phyloP scores from a whole-genome alignment of 306 rosid genomes.

The Gastrolobium bilobum region DNA sequence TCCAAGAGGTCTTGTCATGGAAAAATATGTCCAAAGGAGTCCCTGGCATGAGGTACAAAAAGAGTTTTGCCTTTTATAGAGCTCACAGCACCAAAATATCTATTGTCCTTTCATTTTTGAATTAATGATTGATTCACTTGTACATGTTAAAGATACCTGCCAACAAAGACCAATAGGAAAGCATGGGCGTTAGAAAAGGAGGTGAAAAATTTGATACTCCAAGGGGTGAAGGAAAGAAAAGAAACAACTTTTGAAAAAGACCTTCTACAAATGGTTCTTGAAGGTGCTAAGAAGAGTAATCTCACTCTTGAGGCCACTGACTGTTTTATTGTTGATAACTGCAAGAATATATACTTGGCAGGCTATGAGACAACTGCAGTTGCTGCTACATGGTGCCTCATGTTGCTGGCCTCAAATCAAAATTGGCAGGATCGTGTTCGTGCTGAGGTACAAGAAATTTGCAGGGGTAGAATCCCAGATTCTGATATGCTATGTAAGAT shows the following conservation, averaged over 20 bases:
- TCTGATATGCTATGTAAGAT: conserved; percentile 56
- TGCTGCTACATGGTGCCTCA: conserved; percentile 57
- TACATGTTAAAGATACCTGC: conserved; percentile 47
- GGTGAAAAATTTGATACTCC: conserved; percentile 49
- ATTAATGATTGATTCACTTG: background rate
- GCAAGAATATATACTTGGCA: conserved; percentile 38
- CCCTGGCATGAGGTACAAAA: conserved; percentile 49
- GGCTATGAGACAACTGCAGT: conserved; percentile 52
- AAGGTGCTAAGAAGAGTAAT: conserved; percentile 50
- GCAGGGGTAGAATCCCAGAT: conserved; percentile 46
- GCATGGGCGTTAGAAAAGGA: conserved; percentile 64
- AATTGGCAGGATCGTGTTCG: conserved; percentile 62
- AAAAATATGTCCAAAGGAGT: conserved; percentile 3
- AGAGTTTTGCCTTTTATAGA: background rate
- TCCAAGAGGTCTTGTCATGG: conserved; percentile 31
- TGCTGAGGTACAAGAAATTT: conserved; percentile 48
- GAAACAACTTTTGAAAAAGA: conserved; percentile 36
- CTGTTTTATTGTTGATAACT: conserved; percentile 10
- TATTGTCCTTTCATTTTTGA: background rate
- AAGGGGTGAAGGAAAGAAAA: conserved; percentile 50
- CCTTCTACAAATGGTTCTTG: conserved; percentile 54
- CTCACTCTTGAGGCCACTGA: conserved; percentile 33
- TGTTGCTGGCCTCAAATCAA: conserved; percentile 62
- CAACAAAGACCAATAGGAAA: conserved; percentile 64
- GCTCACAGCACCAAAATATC: background rate